Base-by-base conservation (phyloP, 768 basidiomycete genomes). In the Tricholoma flavovirens region DNA sequence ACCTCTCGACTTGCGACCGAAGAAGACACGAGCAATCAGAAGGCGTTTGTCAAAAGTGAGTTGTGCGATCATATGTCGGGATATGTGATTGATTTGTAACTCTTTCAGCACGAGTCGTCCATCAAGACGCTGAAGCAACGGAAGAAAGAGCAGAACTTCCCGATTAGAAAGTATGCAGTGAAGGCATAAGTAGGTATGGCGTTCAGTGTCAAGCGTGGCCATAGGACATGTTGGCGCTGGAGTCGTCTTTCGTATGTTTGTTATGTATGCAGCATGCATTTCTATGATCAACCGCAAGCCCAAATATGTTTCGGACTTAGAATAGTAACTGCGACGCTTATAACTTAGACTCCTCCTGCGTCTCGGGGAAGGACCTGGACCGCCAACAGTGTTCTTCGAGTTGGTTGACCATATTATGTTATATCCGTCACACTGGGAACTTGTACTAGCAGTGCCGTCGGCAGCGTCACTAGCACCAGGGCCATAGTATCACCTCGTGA, bases 11-110 rank as follows among this genome's bases (percentile, higher is more conserved):
- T 88, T 99, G 70, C 91, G 97, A 63, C 74, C 85, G 62, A 99
- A 98, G 88, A 95, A 88, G 87, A 99, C 97, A 60, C 89, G 97
- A 65, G 97, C 97, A 40, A 98, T 99, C 81, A 86, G 97, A 71
- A 83, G 95, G 76, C 84, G 93, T 71, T 75, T 99, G 76, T 93
- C 93, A 64, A 87, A 88, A 79, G 93, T 92, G 58, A 56, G 84
- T 69, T 7, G 4, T 21, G 26, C 14, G 38, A 19, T 26, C n/a
- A 26, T 15, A 8, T 8, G 4, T 10, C 15, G 33, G 12, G 4
- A n/a, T 4, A 15, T 51, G 15, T 21, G 51, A 52, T 48, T 19
- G 40, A 50, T 21, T 26, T 4, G 35, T 33, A 14, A 45, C 4
- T 35, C 55, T 54, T 46, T 33, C 42, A 94, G 93, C 84, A 88